Conservation (phyloP, 192 early-diverging fungal species). For the Coemansia sp. region DNA sequence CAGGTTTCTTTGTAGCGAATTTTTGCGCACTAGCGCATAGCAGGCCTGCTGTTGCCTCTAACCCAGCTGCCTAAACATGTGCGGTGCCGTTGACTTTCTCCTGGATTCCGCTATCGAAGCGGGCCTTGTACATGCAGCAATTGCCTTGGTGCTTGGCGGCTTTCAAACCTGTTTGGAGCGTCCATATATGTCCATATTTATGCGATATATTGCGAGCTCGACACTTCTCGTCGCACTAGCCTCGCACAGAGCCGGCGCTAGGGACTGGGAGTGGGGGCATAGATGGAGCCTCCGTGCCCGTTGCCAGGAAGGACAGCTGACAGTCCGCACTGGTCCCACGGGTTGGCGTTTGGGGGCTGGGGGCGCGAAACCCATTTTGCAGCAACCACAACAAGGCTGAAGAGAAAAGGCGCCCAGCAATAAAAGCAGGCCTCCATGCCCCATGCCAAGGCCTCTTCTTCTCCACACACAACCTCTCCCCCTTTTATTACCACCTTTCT, state of each 20-base stretch:
- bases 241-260: too few relatives aligned
- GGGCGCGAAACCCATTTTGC: constrained; percentile 1
- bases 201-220: neutral
- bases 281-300: too few relatives aligned
- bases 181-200: neutral
- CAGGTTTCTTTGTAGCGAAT: too few relatives aligned
- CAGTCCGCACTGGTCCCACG: neutral
- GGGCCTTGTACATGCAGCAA: neutral
- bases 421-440: neutral
- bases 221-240: neutral
- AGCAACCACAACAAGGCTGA: neutral
- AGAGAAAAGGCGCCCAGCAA: neutral
- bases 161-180: neutral
- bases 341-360: neutral
- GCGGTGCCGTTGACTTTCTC: neutral
- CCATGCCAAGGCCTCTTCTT: neutral
- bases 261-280: too few relatives aligned
- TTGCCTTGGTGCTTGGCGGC: neutral
- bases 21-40: too few relatives aligned
- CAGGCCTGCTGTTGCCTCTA: too few relatives aligned
- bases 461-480: neutral
- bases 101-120: neutral
- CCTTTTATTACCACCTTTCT: neutral
- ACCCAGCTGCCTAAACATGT: too few relatives aligned
- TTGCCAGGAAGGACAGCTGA: too few relatives aligned